phyloP scores from a whole-genome alignment of 345 rosid species.

The Ailanthus altissimus region DNA sequence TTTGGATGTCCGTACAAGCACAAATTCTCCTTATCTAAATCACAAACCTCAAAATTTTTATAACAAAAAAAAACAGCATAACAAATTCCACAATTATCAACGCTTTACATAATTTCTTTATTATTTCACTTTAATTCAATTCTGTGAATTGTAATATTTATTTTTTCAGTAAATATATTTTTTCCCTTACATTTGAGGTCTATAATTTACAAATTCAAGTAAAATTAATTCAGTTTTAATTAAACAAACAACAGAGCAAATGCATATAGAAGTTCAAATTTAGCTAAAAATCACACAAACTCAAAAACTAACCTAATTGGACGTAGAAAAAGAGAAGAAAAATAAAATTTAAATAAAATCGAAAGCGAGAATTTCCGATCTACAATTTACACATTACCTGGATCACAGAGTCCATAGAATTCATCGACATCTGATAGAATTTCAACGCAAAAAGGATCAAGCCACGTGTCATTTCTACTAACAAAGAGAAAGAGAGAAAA shows the following conservation, averaged over 20 bases:
- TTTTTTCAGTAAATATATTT: background rate
- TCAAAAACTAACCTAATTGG: background rate
- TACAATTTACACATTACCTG: slow-evolving; percentile 52
- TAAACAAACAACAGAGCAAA: slow-evolving; percentile 1
- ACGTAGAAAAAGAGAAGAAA: background rate
- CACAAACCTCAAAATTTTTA: background rate
- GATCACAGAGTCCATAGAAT: slow-evolving; percentile 90
- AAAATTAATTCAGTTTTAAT: background rate
- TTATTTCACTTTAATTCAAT: background rate
- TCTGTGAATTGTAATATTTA: background rate
- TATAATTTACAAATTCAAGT: background rate
- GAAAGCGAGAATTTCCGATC: slow-evolving; percentile 14
- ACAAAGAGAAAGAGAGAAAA: slow-evolving; percentile 9
- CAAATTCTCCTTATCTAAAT: slow-evolving; percentile 87
- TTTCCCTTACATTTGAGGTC: background rate
- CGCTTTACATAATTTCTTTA: background rate
- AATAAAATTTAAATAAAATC: background rate
- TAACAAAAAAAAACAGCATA: background rate
- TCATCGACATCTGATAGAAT: slow-evolving; percentile 79
- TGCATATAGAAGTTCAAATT: background rate
- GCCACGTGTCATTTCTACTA: background rate
- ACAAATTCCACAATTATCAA: background rate
- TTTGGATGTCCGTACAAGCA: slow-evolving; percentile 91
- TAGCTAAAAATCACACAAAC: background rate
- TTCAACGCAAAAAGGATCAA: background rate